Evolutionary conservation across 2,329 filamentous ascomycete species (phyloP).

Genomic region (Lecanicillium sp.): DNA sequence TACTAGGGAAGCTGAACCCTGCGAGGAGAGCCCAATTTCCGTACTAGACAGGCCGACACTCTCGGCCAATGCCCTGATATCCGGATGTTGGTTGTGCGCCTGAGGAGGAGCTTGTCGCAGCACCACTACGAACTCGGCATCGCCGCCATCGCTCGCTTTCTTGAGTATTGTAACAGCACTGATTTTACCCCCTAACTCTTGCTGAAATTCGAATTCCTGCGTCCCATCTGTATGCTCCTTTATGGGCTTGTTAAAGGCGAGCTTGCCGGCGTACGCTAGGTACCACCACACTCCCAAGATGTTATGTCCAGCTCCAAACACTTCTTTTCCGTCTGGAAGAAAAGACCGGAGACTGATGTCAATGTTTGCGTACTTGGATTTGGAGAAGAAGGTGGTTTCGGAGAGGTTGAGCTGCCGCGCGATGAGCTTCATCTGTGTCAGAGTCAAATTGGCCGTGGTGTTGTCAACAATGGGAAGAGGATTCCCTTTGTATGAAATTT

Average conservation of each 20-base stretch:
- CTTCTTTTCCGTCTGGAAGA: conserved; percentile 13
- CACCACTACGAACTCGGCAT: conserved; percentile 5
- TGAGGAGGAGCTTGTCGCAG: conserved; percentile 11
- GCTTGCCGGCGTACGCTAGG: conserved; percentile 8
- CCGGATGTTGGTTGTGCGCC: conserved; percentile 9
- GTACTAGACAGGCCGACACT: conserved; percentile 6
- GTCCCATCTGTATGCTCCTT: neutral
- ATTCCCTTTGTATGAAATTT: conserved; percentile 13
- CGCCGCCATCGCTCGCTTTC: conserved; percentile 1
- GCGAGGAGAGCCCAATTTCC: conserved; percentile 7
- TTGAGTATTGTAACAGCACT: conserved; percentile 3
- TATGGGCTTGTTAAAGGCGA: conserved; percentile 7
- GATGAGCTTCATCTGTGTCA: conserved; percentile 14
- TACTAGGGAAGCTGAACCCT: neutral
- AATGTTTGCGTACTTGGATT: neutral
- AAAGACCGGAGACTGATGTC: conserved; percentile 12
- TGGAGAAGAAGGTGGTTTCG: conserved; percentile 14
- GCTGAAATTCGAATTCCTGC: conserved; percentile 8
- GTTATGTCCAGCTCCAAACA: conserved; percentile 15
- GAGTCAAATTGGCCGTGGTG: conserved; percentile 8
- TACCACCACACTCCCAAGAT: conserved; percentile 17
- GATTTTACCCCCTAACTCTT: conserved; percentile 9
- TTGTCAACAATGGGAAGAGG: conserved; percentile 14
- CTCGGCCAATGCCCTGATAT: conserved; percentile 4
- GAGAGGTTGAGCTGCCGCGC: conserved; percentile 17